Base-by-base conservation (phyloP, 2,329 filamentous ascomycete genomes). In the Penicillium concentricum region DNA sequence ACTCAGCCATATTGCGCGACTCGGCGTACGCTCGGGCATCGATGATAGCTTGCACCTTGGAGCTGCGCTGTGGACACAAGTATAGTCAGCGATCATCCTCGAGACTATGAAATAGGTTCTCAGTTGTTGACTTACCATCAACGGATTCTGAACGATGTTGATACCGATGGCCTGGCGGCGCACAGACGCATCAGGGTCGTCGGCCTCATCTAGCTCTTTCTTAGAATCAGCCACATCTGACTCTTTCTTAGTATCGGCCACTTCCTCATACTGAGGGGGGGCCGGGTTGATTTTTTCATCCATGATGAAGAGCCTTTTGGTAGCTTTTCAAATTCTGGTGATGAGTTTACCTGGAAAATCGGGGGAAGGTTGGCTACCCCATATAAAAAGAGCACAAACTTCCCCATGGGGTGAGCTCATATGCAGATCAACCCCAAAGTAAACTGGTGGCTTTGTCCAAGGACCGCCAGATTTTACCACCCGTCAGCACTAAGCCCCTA, bases 141-240 rank as follows among this genome's bases (percentile, higher is more conserved):
- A 62, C 28, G 78, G 78, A 53, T 80, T 80, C 64, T 78, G 67
- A 56, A 81, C 74, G 49, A 81, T 72, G 63, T 81, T 81, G 55
- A 79, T 60, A 6, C 76, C 78, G 18, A 77, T 69, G 2, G 78
- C 79, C 15, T 65, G 60, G 47, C 74, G 76, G 34, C 76, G 75
- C 42, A 56, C 62, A 20, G 47, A n/a, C 4, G 45, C 42, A 6
- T 56, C 52, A 24, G 43, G 41, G 16, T 58, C 62, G 32, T 44
- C 35, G 1, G 45, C 32, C 24, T 61, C 57, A 24, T 35, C 38
- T 20, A 44, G 20, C 32, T 45, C 59, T 38, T 42, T 48, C 10
- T 26, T 41, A 2, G 38, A 4, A 10, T 24, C 24, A n/a, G 45
- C 32, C 22, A 60, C 57, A 24, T 35, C 37, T 18, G 46, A 16